Evolutionary conservation across 768 basidiomycete species (phyloP), one percentile per base, ranked within the genome.

Genomic region (Collybia sp.): DNA sequence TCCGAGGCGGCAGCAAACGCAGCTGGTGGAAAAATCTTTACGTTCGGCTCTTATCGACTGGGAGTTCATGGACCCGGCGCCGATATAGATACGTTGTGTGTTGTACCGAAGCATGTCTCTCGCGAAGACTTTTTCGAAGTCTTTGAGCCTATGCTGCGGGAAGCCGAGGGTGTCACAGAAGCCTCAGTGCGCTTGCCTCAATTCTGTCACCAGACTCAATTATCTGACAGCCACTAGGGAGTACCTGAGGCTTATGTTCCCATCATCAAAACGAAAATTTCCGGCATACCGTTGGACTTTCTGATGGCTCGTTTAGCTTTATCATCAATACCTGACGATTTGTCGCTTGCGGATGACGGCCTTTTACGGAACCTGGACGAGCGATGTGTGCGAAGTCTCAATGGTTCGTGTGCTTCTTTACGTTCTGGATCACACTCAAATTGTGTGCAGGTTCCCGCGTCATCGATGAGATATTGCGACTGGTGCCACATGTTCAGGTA

Each of bases 11-110:
- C 91, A 1, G 94, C 95, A 8, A 79, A 69, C 43, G 84, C 89
- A 40, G 92, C 96, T 8, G 96, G 96, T 43, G 96, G 94, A 53
- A 95, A 98, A 74, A 98, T 99, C 62, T 99, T 93, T 65, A 98
- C 96, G 6, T 99, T 95, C 65, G 96, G 96, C 35, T 97, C 94
- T 43, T 98, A 97, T 74, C 87, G 96, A 57, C 72, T 99, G 41
- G 96, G 96, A 48, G 96, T 98, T 16, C 96, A 98, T 65, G 92
- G 91, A 11, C 96, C 95, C 31, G 88, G 91, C 2, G 76, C 86
- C 41, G 95, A 99, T 79, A 97, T 99, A 63, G 96, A 99, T 72
- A 96, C 94, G n/a, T 70, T 99, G 16, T 89, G 92, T 60, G 95
- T 98, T 31, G 96, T 95, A 32, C 96, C 96, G 6, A 92, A 94